Base-by-base conservation (phyloP, 306 rosid genomes). In the Ochetophila trinervis region DNA sequence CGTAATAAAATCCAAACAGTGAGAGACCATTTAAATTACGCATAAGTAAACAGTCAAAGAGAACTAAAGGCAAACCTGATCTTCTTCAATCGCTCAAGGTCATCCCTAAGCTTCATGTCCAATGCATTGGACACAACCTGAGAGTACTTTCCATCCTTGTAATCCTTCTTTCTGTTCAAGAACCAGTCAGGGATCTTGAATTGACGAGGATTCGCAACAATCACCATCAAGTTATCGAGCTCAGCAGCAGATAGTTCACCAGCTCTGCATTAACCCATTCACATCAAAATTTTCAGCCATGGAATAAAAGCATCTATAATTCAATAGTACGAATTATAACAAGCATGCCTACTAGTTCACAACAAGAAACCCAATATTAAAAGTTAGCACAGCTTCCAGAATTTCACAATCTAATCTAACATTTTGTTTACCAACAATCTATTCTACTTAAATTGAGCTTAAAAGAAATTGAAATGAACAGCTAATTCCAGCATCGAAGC, bases 101-200 rank as follows among this genome's bases (percentile, higher is more conserved):
- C 91, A 67, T 88, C 96, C 80, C 96, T 86, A 42, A 86, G 87
- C 78, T 88, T 88, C 96, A 88, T 88, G 69, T 88, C 96, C 76
- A 88, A 60, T 4, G 89, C 90, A 66, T 88, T 88, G 27, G 95
- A 85, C 13, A 85, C 87, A 15, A 85, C 88, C 76, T 87, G 95
- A 0, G 95, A 85, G 50, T 82, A 85, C 54, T 83, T 87, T 0
- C 95, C 95, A 34, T 87, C 95, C 83, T 85, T 85, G 74, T 87
- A 85, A 45, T 87, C 95, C 85, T 87, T 87, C 82, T 87, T 86
- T 56, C 95, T 85, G 53, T 87, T 85, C 68, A 87, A 71, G 53
- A 87, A 87, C 95, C 95, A 87, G 71, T 87, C 95, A 0, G 95
- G 95, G 21, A 85, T 80, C 80, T 85, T 87, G 84, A 85, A 87